Base-by-base conservation (phyloP, 768 basidiomycete genomes). In the Kwoniella dejecticola region DNA sequence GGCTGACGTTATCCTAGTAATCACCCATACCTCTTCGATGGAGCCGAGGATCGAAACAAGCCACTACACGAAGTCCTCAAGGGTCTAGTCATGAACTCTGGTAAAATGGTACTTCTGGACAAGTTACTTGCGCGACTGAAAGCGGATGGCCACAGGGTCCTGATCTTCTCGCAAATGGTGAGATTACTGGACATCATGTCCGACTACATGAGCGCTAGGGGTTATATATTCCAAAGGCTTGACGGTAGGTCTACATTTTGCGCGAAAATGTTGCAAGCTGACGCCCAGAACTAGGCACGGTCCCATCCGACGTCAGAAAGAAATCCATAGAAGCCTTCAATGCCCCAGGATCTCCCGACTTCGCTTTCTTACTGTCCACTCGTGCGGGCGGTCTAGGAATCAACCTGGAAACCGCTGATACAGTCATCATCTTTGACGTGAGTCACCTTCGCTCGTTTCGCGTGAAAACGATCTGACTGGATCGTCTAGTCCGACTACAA, bases 161-260 rank as follows among this genome's bases (percentile, higher is more conserved):
- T 99, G 70, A 98, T 99, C 71, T 99, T 99, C 83, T 96, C 93
- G 72, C 79, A 97, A 80, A 99, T 99, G 96, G 94, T 98, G 61
- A 87, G 96, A 61, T 91, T 98, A 87, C 84, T 99, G 45, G 96
- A 99, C 80, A 98, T 99, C 77, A 85, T 99, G 71, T 94, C 90
- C 67, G 96, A 99, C 79, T 98, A 97, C 80, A 92, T 98, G 88
- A 81, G 82, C 40, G 82, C 94, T 57, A 85, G 96, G 48, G 89
- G 90, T 38, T 98, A 95, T 72, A 86, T 86, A 63, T 89, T 93
- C 80, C 96, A 98, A 78, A 88, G 96, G 12, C 82, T 99, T 36
- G 96, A 99, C 74, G 96, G 95, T 74, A 88, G 54, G 75, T 70
- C 17, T 8, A n/a, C n/a, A n/a, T n/a, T n/a, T n/a, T n/a, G n/a